Evolutionary conservation across 306 rosid genomes (phyloP), one percentile per base, ranked within the genome.

Genomic region (Abrus precatorius): DNA sequence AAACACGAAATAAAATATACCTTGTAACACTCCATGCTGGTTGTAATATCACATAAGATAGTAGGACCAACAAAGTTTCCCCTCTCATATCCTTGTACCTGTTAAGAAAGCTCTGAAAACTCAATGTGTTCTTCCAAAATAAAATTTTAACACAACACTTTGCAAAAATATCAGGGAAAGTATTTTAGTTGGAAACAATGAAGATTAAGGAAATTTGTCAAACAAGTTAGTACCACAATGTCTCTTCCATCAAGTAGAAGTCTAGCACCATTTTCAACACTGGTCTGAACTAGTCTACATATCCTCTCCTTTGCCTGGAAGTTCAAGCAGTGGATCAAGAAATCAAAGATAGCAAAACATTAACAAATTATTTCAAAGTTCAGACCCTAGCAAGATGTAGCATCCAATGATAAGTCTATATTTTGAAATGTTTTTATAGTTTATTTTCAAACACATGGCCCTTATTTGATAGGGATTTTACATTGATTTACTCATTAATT

Each of bases 61-160:
- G 93, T 91, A 41, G 97, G 97, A 67, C 90, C 93, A 57, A 91
- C 65, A 78, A 91, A 89, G 52, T 89, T 89, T 49, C 97, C 97
- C 28, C 65, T 88, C 86, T 89, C 93, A 36, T 91, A 91, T 62
- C 92, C 97, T 48, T 84, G 87, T 61, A 91, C 89, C 97, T 91
- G 80, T 27, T 77, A 66, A 72, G 43, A 38, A 77, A 41, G 52
- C 70, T 54, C 52, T 64, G 32, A 70, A 68, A 72, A 47, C 3
- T 82, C 65, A 77, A 63, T 28, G 5, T 57, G 68, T 43, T 77
- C 77, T 36, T 57, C 13, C 53, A 69, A 68, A 30, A 69, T 9
- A 50, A 61, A 76, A 28, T 56, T 72, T 75, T 20, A 45, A 20
- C 20, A 20, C 20, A 20, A 74, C 30, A 27, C 27, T 10, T 57